phyloP scores from a whole-genome alignment of 2,329 filamentous ascomycete species.

The Cercospora citrullina region DNA sequence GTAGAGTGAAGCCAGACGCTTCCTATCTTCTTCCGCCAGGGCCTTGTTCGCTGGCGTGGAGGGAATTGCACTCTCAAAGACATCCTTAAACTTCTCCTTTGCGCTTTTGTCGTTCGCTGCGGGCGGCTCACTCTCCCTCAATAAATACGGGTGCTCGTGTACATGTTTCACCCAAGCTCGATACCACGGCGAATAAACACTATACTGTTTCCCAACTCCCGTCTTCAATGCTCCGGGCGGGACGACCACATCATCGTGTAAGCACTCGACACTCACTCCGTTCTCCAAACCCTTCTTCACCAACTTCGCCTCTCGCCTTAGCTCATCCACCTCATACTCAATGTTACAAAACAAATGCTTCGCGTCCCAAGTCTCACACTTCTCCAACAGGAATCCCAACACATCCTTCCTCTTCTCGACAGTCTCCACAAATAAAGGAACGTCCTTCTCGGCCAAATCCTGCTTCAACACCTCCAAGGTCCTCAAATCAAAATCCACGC shows the following conservation, averaged over 20 bases:
- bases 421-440: slow-evolving; percentile 75
- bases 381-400: slow-evolving; percentile 60
- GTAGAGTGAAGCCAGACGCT: slow-evolving; percentile 62
- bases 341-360: slow-evolving; percentile 78
- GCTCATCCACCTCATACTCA: slow-evolving; percentile 89
- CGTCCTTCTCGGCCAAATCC: slow-evolving; percentile 69
- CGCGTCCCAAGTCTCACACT: slow-evolving; percentile 70
- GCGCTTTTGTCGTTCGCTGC: slow-evolving; percentile 54
- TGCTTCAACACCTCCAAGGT: slow-evolving; percentile 64
- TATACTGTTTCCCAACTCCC: slow-evolving; percentile 73
- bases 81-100: slow-evolving; percentile 50
- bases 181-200: slow-evolving; percentile 83
- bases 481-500: slow-evolving; percentile 79
- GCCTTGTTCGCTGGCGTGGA: slow-evolving; percentile 63
- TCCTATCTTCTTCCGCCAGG: slow-evolving; percentile 59
- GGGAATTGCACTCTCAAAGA: slow-evolving; percentile 65
- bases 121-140: slow-evolving; percentile 63
- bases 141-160: slow-evolving; percentile 65
- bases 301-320: slow-evolving; percentile 72
- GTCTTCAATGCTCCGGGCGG: slow-evolving; percentile 67
- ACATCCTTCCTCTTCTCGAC: slow-evolving; percentile 65
- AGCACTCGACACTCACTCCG: slow-evolving; percentile 67
- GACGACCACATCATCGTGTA: slow-evolving; percentile 82
- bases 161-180: slow-evolving; percentile 72
- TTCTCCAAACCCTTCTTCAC: slow-evolving; percentile 61